These are phyloP conservation scores for Tulasnella sp. DNA, from an alignment of 768 basidiomycete genomes.

Conservation along the genomic window DNA sequence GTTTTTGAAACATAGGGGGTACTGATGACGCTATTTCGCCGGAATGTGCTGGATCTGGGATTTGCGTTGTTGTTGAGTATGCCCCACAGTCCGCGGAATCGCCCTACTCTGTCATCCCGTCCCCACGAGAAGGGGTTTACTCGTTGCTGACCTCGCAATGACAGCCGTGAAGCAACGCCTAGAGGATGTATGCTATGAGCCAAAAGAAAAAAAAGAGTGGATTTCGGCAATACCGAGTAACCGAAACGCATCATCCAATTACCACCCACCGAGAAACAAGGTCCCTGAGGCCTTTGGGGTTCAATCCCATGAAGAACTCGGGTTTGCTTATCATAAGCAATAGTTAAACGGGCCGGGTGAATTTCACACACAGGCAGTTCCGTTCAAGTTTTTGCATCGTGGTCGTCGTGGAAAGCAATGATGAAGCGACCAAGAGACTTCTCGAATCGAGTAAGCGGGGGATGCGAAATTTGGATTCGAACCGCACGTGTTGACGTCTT, in stretches of 20 bases:
- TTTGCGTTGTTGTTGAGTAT: not conserved
- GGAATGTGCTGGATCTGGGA: not conserved
- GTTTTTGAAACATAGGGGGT: not conserved
- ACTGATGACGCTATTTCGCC: not conserved
- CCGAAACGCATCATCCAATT: not conserved
- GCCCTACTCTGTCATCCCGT: not conserved
- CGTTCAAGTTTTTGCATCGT: not conserved
- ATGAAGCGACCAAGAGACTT: not conserved
- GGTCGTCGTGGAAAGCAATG: not conserved
- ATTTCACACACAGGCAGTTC: not conserved
- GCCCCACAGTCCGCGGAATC: too few relatives aligned
- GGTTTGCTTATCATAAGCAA: not conserved
- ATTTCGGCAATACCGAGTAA: not conserved
- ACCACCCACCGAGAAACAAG: not conserved
- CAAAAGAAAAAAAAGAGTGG: not conserved
- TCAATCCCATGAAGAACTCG: not conserved
- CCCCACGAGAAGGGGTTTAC: not conserved
- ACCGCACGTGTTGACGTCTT: conserved; percentile 1
- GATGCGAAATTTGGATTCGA: not conserved
- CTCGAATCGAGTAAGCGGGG: not conserved
- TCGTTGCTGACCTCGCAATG: not conserved
- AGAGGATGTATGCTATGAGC: not conserved
- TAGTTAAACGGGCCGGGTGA: not conserved
- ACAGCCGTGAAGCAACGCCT: not conserved
- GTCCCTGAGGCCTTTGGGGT: not conserved